phyloP scores from a whole-genome alignment of 768 basidiomycete species.

The Tylopilus cervinicoccineus region DNA sequence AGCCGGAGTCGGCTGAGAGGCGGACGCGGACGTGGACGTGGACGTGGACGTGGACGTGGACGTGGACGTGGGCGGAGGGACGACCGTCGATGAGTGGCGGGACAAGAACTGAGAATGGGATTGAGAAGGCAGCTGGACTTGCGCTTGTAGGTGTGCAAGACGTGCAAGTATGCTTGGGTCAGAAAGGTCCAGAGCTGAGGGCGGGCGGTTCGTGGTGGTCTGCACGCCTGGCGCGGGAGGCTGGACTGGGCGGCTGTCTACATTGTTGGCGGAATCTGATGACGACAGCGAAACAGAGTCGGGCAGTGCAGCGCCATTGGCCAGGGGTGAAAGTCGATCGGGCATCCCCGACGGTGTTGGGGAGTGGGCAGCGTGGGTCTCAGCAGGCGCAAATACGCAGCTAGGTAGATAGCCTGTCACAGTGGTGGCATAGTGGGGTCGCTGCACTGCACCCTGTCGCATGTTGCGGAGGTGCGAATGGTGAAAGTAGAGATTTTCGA shows the following conservation, averaged over 20 bases:
- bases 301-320: background rate
- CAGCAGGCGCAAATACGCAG: background rate
- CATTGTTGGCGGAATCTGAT: background rate
- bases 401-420: background rate
- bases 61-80: background rate
- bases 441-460: conserved; percentile 13
- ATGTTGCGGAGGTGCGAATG: conserved; percentile 51
- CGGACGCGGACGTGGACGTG: background rate
- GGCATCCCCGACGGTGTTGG: conserved; percentile 10
- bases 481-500: conserved; percentile 79
- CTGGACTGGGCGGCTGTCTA: conserved; percentile 3
- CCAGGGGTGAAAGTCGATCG: conserved; percentile 13
- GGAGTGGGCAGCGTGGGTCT: conserved; percentile 7
- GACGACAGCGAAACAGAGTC: conserved; percentile 4
- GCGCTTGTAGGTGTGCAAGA: conserved; percentile 24
- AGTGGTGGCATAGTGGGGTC: conserved; percentile 17
- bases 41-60: background rate
- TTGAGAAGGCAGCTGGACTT: conserved; percentile 11
- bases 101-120: background rate
- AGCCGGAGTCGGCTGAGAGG: conserved; percentile 1
- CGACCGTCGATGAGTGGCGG: conserved; percentile 1
- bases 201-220: background rate
- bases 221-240: background rate
- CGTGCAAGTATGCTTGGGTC: conserved; percentile 24
- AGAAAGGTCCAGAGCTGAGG: conserved; percentile 15